Evolutionary conservation across 192 early-diverging fungal genomes (phyloP).

Genomic region (Backusella tuberculispora): DNA sequence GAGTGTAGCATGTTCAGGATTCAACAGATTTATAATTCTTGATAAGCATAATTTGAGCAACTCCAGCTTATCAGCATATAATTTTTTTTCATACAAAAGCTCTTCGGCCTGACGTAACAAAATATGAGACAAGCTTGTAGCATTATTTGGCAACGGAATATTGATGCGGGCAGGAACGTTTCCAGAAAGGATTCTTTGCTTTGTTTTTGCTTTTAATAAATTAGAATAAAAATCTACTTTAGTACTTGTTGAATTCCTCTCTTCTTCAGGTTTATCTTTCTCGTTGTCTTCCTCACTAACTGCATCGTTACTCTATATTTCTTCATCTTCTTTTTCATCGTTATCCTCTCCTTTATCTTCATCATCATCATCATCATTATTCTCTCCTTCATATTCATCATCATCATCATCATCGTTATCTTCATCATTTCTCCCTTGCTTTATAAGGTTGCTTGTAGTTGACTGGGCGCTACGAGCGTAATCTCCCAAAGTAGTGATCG

Average conservation of each 20-base stretch:
- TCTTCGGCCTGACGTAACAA: not conserved
- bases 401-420: not conserved
- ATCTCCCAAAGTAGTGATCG: constrained; percentile 16
- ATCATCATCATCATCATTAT: not conserved
- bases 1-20: constrained; percentile 12
- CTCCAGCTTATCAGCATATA: constrained; percentile 5
- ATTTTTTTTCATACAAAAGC: constrained; percentile 13
- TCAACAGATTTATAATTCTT: constrained; percentile 6
- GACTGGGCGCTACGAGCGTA: constrained; percentile 18
- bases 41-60: constrained; percentile 18
- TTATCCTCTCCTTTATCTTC: no score
- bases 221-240: constrained; percentile 3
- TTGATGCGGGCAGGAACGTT: constrained; percentile 6
- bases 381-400: not conserved
- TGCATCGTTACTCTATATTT: no score
- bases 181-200: constrained; percentile 14
- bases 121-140: constrained; percentile 7
- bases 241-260: not conserved
- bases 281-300: not conserved
- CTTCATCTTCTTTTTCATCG: no score
- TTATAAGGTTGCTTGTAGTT: constrained; percentile 11
- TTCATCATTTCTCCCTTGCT: constrained; percentile 17
- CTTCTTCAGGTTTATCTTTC: not conserved
- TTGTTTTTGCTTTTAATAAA: constrained; percentile 3
- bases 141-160: constrained; percentile 16